Evolutionary conservation across 2,329 filamentous ascomycete genomes (phyloP).

Genomic region (Pestalotiopsis sp.): DNA sequence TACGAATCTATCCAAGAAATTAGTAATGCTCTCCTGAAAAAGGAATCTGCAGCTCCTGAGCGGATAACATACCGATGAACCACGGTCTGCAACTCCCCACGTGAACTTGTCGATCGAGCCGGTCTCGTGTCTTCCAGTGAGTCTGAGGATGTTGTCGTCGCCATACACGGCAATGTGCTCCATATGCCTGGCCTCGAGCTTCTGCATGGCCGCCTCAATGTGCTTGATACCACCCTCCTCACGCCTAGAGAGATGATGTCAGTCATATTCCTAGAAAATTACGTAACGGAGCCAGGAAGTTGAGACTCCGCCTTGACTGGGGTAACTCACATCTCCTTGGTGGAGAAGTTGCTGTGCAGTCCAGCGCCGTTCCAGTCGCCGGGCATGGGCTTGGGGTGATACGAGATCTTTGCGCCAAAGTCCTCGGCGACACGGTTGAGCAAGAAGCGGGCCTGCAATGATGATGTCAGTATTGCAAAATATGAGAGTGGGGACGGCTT

Average conservation of each 20-base stretch:
- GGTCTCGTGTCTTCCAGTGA: conserved; percentile 94
- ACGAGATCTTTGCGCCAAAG: conserved; percentile 93
- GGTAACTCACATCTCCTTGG: conserved; percentile 63
- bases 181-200: conserved; percentile 74
- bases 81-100: conserved; percentile 95
- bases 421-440: conserved; percentile 92
- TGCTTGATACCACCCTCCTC: conserved; percentile 91
- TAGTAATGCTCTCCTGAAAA: too few species aligned
- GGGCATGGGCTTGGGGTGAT: conserved; percentile 92
- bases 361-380: conserved; percentile 98
- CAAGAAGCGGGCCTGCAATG: conserved; percentile 69
- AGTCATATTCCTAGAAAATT: too few species aligned
- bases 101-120: conserved; percentile 91
- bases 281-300: too few species aligned
- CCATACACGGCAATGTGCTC: conserved; percentile 94
- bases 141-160: conserved; percentile 91
- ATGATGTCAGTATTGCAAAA: too few species aligned
- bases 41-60: too few species aligned
- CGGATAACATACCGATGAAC: conserved; percentile 58
- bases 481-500: too few species aligned
- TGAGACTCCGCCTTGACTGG: too few species aligned
- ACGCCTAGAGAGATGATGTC: conserved; percentile 43
- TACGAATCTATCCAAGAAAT: conserved; percentile 62
- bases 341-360: conserved; percentile 69
- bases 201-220: conserved; percentile 87